Percentiles rank a stretch among this genome's conserved stretches.
Conservation (phyloP, 1,284 basidiomycete genomes). For the Ceratobasidium sp. region DNA sequence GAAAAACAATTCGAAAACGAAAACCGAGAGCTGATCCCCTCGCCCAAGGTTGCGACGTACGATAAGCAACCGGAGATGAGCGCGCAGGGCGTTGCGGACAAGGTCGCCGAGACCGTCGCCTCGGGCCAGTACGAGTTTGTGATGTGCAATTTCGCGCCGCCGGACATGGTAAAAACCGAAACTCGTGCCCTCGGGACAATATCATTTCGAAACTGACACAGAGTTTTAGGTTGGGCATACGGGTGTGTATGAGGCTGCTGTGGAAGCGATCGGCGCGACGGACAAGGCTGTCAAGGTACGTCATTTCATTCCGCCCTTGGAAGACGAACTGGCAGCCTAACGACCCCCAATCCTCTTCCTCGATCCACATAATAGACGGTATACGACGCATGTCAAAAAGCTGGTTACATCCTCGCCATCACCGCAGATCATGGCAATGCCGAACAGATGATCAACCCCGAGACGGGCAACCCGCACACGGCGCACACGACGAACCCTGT, state of each 20-base stretch:
- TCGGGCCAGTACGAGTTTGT: slow-evolving; percentile 82
- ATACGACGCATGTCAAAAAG: slow-evolving; percentile 85
- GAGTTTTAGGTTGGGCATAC: slow-evolving; percentile 89
- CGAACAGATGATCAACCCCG: slow-evolving; percentile 89
- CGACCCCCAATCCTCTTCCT: too few species aligned
- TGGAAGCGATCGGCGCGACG: slow-evolving; percentile 84
- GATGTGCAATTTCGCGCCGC: slow-evolving; percentile 97
- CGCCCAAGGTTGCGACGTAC: slow-evolving; percentile 85
- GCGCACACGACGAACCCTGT: slow-evolving; percentile 89
- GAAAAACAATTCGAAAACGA: slow-evolving; percentile 91
- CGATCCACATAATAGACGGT: too few species aligned
- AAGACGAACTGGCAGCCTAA: too few species aligned
- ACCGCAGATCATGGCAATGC: slow-evolving; percentile 96
- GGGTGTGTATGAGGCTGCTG: slow-evolving; percentile 88
- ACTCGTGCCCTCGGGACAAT: too few species aligned
- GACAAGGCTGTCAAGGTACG: slow-evolving; percentile 81
- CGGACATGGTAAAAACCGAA: slow-evolving; percentile 96
- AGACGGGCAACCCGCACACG: slow-evolving; percentile 87
- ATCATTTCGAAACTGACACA: too few species aligned
- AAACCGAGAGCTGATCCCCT: slow-evolving; percentile 88
- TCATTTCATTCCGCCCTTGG: too few species aligned
- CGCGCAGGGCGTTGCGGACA: slow-evolving; percentile 87
- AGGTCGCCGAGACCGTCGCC: slow-evolving; percentile 87
- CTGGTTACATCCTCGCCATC: slow-evolving; percentile 86
- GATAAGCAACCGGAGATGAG: slow-evolving; percentile 91